These are phyloP conservation scores for Dillenia suffruticosa DNA, from an alignment of 164 flowering plant genomes.

Conservation along the genomic window DNA sequence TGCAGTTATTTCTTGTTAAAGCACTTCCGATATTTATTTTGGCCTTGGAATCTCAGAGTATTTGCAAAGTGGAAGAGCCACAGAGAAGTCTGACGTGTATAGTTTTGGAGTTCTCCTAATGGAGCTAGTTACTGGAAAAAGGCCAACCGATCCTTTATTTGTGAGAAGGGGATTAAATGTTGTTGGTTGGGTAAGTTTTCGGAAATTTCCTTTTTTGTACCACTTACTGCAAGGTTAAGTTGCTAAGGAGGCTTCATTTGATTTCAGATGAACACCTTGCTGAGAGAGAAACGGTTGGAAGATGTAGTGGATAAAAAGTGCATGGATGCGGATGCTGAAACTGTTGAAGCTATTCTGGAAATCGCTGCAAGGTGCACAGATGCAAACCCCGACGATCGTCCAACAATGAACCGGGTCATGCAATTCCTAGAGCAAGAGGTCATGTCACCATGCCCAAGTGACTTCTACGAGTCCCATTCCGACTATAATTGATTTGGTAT, in stretches of 20 bases:
- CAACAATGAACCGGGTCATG: constrained; percentile 69
- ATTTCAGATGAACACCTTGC: constrained; percentile 72
- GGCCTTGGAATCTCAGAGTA: constrained; percentile 44
- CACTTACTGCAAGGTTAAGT: neutral
- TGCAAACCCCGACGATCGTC: constrained; percentile 78
- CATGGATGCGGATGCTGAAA: constrained; percentile 53
- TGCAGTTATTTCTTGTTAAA: too few species aligned
- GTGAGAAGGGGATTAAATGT: constrained; percentile 80
- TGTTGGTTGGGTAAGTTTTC: constrained; percentile 83
- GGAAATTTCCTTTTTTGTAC: neutral
- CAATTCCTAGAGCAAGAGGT: constrained; percentile 89
- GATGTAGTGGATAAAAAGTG: constrained; percentile 76
- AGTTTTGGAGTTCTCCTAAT: constrained; percentile 94
- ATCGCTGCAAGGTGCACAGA: constrained; percentile 76
- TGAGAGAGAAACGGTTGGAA: constrained; percentile 60
- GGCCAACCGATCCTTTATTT: constrained; percentile 89
- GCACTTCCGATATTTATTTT: too few species aligned
- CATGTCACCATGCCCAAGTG: constrained; percentile 87
- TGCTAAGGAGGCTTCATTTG: neutral
- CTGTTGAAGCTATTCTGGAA: constrained; percentile 77
- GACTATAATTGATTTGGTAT: constrained; percentile 36
- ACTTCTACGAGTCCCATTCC: constrained; percentile 83
- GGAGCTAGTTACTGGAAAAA: constrained; percentile 95
- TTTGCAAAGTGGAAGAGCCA: constrained; percentile 88
- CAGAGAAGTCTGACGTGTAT: constrained; percentile 89